Conservation (phyloP, 176 grass and related monocot species). For the Triticum timopheevii region DNA sequence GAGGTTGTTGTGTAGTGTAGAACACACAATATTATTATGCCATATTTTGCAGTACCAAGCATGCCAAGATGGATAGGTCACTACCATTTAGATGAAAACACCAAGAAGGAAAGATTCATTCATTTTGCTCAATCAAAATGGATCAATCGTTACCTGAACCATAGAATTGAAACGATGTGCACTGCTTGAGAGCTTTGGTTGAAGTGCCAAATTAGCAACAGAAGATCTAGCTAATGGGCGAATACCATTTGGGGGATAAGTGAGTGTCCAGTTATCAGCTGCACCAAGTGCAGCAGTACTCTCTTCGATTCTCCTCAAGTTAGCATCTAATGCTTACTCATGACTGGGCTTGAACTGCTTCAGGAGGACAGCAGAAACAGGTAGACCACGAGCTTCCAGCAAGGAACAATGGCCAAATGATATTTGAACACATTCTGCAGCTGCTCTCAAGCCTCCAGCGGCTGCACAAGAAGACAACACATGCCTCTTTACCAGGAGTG, state of each 20-base stretch:
- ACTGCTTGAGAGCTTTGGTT: slow-evolving; percentile 86
- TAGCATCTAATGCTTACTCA: slow-evolving; percentile 88
- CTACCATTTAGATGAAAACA: neutral
- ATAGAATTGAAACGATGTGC: slow-evolving; percentile 81
- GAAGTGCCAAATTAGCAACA: slow-evolving; percentile 51
- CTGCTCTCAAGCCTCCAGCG: slow-evolving; percentile 84
- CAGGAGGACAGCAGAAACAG: slow-evolving; percentile 75
- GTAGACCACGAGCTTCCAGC: slow-evolving; percentile 76
- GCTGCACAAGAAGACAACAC: slow-evolving; percentile 90
- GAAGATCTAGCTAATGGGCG: slow-evolving; percentile 57
- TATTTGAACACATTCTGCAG: slow-evolving; percentile 93
- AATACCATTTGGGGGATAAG: slow-evolving; percentile 53
- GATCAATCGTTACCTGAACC: slow-evolving; percentile 74
- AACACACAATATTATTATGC: too few species aligned
- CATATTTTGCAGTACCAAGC: neutral
- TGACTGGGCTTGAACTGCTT: slow-evolving; percentile 82
- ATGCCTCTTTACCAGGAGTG: slow-evolving; percentile 82
- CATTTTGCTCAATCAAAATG: slow-evolving; percentile 7
- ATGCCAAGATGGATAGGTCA: neutral
- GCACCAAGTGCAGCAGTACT: slow-evolving; percentile 84
- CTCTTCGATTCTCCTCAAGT: slow-evolving; percentile 89
- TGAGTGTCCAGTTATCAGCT: slow-evolving; percentile 86
- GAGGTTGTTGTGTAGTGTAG: too few species aligned
- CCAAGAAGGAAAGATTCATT: slow-evolving; percentile 6
- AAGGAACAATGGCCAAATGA: slow-evolving; percentile 87